phyloP scores from a whole-genome alignment of 73 alveolate species.

The Paraurostyla sp. region DNA sequence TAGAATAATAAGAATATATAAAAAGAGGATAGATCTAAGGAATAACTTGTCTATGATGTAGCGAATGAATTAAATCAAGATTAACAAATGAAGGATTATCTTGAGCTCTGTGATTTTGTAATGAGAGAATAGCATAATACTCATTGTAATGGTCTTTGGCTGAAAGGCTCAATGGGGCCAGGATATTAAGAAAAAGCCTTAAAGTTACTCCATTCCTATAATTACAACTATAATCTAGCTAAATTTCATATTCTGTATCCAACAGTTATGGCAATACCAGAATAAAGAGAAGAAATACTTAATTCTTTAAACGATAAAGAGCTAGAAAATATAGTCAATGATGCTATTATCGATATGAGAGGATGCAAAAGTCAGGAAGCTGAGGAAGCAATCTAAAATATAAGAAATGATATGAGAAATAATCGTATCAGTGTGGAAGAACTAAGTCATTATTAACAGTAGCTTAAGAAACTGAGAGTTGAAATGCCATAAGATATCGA shows the following conservation, averaged over 20 bases:
- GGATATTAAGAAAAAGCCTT: conserved; percentile 65
- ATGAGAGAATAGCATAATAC: conserved; percentile 54
- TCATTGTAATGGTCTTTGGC: conserved; percentile 40
- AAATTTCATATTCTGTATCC: conserved; percentile 72
- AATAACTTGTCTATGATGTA: not conserved
- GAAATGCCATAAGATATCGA: conserved; percentile 63
- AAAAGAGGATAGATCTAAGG: not conserved
- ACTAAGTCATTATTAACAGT: conserved; percentile 1
- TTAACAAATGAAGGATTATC: conserved; percentile 43
- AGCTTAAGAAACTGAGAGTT: conserved; percentile 54
- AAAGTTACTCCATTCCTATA: conserved; percentile 33
- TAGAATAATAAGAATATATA: not conserved
- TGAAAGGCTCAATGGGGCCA: conserved; percentile 30
- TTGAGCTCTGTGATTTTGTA: conserved; percentile 48
- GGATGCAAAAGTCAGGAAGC: conserved; percentile 67
- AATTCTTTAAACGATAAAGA: conserved; percentile 10
- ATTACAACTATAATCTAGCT: conserved; percentile 67
- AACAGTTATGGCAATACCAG: conserved; percentile 50
- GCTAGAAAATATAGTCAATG: conserved; percentile 26
- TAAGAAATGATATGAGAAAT: conserved; percentile 39
- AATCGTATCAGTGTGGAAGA: conserved; percentile 61
- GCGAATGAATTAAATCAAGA: not conserved
- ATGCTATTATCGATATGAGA: conserved; percentile 62
- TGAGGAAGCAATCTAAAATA: conserved; percentile 14
- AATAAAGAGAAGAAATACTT: conserved; percentile 38